These are phyloP conservation scores for Taphrina betulina DNA, from an alignment of 1,139 yeast species.

Conservation along the genomic window DNA sequence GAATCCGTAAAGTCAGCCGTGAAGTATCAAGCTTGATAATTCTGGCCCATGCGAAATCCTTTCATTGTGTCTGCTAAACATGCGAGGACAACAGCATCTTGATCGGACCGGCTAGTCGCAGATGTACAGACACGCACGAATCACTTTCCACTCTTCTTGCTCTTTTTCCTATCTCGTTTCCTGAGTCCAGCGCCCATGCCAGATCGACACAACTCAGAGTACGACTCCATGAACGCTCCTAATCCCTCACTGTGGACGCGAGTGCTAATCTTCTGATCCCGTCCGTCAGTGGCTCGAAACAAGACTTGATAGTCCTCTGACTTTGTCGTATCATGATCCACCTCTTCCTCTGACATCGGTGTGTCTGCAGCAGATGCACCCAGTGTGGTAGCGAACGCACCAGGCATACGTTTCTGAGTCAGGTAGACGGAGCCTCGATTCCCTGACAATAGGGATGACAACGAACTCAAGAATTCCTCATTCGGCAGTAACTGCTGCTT, in stretches of 20 bases:
- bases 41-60: no score
- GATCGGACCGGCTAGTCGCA: no score
- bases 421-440: conserved; percentile 8
- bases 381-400: neutral
- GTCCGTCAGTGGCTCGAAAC: conserved; percentile 30
- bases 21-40: no score
- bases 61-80: no score
- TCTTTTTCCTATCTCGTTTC: conserved; percentile 33
- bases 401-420: conserved; percentile 5
- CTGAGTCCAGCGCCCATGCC: conserved; percentile 31
- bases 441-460: conserved; percentile 3
- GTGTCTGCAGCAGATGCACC: neutral
- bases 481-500: conserved; percentile 10
- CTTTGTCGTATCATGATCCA: conserved; percentile 1
- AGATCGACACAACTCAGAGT: conserved; percentile 25
- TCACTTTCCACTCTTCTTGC: conserved; percentile 7
- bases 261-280: conserved; percentile 25
- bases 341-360: neutral
- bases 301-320: no score
- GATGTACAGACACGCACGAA: neutral
- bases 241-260: conserved; percentile 11
- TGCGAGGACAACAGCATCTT: no score
- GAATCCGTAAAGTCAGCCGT: no score
- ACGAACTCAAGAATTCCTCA: conserved; percentile 3
- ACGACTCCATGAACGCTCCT: conserved; percentile 10